Evolutionary conservation across 768 basidiomycete genomes (phyloP), one percentile per base, ranked within the genome.

Genomic region (Rhodosporidiobolus odoratus): DNA sequence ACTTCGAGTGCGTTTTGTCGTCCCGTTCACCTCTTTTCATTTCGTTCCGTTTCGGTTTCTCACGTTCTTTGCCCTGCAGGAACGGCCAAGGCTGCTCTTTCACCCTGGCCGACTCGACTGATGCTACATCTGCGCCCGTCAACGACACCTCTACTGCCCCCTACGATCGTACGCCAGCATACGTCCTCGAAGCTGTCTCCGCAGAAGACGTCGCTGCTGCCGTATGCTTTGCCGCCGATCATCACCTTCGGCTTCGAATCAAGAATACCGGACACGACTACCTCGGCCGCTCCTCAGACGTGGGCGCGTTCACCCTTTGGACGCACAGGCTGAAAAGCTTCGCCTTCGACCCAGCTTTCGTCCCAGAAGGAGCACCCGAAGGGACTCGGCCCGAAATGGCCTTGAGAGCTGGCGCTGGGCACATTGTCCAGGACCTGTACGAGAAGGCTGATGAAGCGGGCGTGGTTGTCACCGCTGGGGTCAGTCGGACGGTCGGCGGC

Each of bases 211-310:
- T 62, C 25, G 30, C 35, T 23, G n/a, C 15, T 0, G 66, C 52
- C 27, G 60, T 68, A 41, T 13, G 27, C 27, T 68, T 62, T 10
- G 50, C 66, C 0, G 3, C 12, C 4, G 41, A 27, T 30, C 52
- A 68, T 38, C 59, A 35, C 23, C 66, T 68, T 4, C 59, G 60
- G 17, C 10, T 68, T 3, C 32, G 66, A 13, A 43, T 68, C 53
- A 68, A 68, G 60, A 56, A 27, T 37, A 68, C 66, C 2, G 66
- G 66, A 1, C 66, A 68, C 30, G 59, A 62, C 45, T 68, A 62
- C 38, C 61, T 68, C 37, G 67, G 67, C 16, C 45, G 67, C 5
- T 62, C 61, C 15, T 30, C 25, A 23, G 67, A 58, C 52, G 25
- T 15, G 0, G 67, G 67, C 3, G 32, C 45, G 23, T 58, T 68